Conservation (phyloP, 495 filamentous ascomycete species). For the Hypoxylon lienhwacheense region DNA sequence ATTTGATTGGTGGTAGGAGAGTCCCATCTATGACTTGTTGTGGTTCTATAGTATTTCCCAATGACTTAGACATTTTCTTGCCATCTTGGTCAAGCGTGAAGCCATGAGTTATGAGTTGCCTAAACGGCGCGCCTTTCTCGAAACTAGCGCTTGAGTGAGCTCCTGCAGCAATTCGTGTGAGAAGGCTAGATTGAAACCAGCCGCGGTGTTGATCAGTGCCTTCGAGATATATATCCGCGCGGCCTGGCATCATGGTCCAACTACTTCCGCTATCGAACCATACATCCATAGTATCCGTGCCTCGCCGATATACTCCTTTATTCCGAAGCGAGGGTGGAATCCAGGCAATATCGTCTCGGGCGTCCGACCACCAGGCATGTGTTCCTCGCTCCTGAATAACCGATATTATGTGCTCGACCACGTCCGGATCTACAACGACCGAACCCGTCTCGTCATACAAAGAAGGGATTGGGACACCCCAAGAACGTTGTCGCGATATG, state of each 20-base stretch:
- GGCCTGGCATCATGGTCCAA: slow-evolving; percentile 68
- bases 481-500: slow-evolving; percentile 94
- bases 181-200: slow-evolving; percentile 99
- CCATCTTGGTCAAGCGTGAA: slow-evolving; percentile 88
- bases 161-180: slow-evolving; percentile 68
- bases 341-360: slow-evolving; percentile 72
- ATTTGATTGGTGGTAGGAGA: slow-evolving; percentile 53
- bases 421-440: slow-evolving; percentile 74
- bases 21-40: slow-evolving; percentile 80
- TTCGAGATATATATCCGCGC: slow-evolving; percentile 89
- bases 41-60: slow-evolving; percentile 86
- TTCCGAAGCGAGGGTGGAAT: slow-evolving; percentile 59
- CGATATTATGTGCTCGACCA: slow-evolving; percentile 80
- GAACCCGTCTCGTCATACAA: slow-evolving; percentile 73
- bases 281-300: slow-evolving; percentile 98
- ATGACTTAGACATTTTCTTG: slow-evolving; percentile 97
- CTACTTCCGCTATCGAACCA: slow-evolving; percentile 99
- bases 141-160: slow-evolving; percentile 27
- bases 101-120: slow-evolving; percentile 86
- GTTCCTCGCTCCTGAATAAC: slow-evolving; percentile 75
- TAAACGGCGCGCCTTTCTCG: slow-evolving; percentile 63
- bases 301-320: slow-evolving; percentile 61
- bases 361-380: slow-evolving; percentile 92
- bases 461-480: slow-evolving; percentile 95
- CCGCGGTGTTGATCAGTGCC: slow-evolving; percentile 94